Percentiles rank a stretch among this genome's conserved stretches.
phyloP scores from a whole-genome alignment of 371 early-diverging fungal genomes.

The Thermomucor indicae-seudaticae region DNA sequence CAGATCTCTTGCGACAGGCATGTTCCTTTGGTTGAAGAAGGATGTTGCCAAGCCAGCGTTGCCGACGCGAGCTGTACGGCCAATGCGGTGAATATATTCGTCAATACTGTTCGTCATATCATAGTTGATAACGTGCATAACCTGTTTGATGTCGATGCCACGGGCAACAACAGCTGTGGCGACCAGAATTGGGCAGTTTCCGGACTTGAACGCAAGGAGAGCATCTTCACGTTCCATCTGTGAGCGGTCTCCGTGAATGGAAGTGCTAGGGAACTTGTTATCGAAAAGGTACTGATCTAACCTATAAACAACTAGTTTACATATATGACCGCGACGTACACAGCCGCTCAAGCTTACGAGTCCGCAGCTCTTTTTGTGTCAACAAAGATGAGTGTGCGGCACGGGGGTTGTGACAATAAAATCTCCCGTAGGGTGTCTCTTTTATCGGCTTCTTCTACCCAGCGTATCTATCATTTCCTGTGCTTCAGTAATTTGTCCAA shows the following conservation, averaged over 20 bases:
- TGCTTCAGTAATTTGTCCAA: too few relatives aligned
- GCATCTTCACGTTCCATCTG: slow-evolving; percentile 84
- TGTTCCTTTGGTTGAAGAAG: slow-evolving; percentile 59
- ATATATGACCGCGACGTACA: not conserved
- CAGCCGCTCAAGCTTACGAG: slow-evolving; percentile 18
- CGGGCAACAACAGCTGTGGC: slow-evolving; percentile 94
- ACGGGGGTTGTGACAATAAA: slow-evolving; percentile 33
- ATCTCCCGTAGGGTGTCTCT: slow-evolving; percentile 23
- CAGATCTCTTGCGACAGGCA: slow-evolving; percentile 53
- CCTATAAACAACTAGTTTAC: slow-evolving; percentile 1
- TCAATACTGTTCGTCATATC: slow-evolving; percentile 77
- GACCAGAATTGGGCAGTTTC: slow-evolving; percentile 77
- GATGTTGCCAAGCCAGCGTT: slow-evolving; percentile 72
- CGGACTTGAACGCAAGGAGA: slow-evolving; percentile 69
- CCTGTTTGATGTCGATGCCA: slow-evolving; percentile 84
- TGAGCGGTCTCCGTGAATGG: slow-evolving; percentile 76
- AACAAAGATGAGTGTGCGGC: slow-evolving; percentile 78
- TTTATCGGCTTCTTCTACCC: slow-evolving; percentile 52
- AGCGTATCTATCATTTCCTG: too few relatives aligned
- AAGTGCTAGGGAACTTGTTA: slow-evolving; percentile 59
- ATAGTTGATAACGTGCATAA: slow-evolving; percentile 85
- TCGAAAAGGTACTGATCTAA: slow-evolving; percentile 71
- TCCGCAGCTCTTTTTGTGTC: slow-evolving; percentile 80
- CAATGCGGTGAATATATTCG: slow-evolving; percentile 85
- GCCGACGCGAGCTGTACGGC: slow-evolving; percentile 77